phyloP scores from a whole-genome alignment of 768 basidiomycete genomes.

The Leccinum longicurvipes region DNA sequence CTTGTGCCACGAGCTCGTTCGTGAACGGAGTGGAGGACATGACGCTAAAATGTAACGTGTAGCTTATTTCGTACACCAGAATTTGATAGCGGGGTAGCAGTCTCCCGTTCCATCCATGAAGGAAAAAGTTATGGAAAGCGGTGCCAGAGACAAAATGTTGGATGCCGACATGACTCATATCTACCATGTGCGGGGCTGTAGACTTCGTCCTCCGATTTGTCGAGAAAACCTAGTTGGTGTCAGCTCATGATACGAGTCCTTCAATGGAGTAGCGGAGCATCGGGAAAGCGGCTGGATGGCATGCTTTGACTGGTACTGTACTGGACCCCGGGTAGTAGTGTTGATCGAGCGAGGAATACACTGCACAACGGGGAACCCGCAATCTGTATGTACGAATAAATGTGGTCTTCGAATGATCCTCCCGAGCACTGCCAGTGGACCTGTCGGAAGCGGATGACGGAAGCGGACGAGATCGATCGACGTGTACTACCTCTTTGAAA shows the following conservation, averaged over 20 bases:
- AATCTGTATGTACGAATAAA: too few relatives aligned
- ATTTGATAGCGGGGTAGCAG: conserved; percentile 34
- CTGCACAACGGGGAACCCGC: neutral
- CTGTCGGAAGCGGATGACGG: too few relatives aligned
- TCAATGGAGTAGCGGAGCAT: too few relatives aligned
- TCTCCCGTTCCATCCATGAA: neutral
- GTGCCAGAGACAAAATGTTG: conserved; percentile 59
- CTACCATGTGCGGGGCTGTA: neutral
- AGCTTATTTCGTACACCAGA: conserved; percentile 49
- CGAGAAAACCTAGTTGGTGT: neutral
- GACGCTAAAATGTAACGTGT: conserved; percentile 24
- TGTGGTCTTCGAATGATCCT: too few relatives aligned
- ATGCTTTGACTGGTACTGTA: neutral
- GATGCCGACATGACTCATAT: conserved; percentile 65
- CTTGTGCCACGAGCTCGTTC: neutral
- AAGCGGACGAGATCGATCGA: too few relatives aligned
- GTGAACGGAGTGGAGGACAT: neutral
- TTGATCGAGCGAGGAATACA: neutral
- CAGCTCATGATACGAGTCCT: neutral
- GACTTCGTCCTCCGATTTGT: neutral
- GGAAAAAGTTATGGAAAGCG: conserved; percentile 54
- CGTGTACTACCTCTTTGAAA: too few relatives aligned
- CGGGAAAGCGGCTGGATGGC: too few relatives aligned
- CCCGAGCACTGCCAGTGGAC: too few relatives aligned
- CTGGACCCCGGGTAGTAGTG: too few relatives aligned